Conservation (phyloP, 2,329 filamentous ascomycete genomes). For the Cercospora nicotianae region DNA sequence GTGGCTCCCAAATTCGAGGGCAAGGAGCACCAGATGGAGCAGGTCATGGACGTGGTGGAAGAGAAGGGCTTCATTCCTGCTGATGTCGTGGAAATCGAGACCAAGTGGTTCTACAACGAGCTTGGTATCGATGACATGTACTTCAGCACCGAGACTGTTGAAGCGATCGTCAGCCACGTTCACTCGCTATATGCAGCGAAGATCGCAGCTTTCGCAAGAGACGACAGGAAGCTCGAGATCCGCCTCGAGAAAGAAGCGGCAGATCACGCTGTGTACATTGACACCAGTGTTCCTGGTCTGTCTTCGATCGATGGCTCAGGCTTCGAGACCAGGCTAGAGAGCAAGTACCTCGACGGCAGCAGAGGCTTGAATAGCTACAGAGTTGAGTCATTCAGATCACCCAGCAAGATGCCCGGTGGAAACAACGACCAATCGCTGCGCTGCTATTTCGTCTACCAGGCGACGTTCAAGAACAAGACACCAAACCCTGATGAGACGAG, state of each 20-base stretch:
- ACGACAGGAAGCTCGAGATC: constrained; percentile 93
- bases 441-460: constrained; percentile 99
- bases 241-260: constrained; percentile 90
- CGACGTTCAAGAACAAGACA: constrained; percentile 77
- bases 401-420: constrained; percentile 71
- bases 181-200: constrained; percentile 96
- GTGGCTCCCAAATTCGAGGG: constrained; percentile 91
- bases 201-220: constrained; percentile 86
- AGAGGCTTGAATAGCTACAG: constrained; percentile 74
- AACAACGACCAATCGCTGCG: constrained; percentile 76
- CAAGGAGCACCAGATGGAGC: constrained; percentile 85
- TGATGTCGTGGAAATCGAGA: constrained; percentile 79
- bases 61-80: constrained; percentile 83
- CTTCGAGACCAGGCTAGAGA: constrained; percentile 90
- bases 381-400: constrained; percentile 95
- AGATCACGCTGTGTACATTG: constrained; percentile 97
- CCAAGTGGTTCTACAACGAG: constrained; percentile 95
- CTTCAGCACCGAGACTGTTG: constrained; percentile 84
- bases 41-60: constrained; percentile 79
- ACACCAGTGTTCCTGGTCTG: constrained; percentile 88
- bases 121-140: constrained; percentile 98
- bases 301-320: constrained; percentile 75
- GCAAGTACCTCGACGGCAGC: constrained; percentile 87
- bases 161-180: constrained; percentile 89
- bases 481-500: constrained; percentile 77